Conservation (phyloP, 306 rosid species). For the Prunus mongolica region DNA sequence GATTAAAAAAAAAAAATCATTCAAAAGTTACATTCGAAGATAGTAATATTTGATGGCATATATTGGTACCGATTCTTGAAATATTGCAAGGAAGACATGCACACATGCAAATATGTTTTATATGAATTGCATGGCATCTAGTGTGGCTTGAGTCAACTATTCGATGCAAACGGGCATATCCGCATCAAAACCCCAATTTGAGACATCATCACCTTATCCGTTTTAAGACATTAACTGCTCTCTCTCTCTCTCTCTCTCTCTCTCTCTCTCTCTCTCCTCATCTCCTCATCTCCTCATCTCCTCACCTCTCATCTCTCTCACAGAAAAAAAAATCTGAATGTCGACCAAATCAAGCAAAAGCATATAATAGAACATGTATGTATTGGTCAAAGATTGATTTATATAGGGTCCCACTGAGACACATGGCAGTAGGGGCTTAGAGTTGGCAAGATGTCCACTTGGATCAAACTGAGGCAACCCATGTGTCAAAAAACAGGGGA, state of each 20-base stretch:
- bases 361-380: not conserved
- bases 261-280: no score
- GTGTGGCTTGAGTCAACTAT: slow-evolving; percentile 16
- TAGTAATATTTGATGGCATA: not conserved
- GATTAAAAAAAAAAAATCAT: no score
- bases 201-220: slow-evolving; percentile 20
- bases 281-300: not conserved
- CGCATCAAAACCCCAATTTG: slow-evolving; percentile 13
- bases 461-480: slow-evolving; percentile 12
- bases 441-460: slow-evolving; percentile 40
- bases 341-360: slow-evolving; percentile 8
- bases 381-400: slow-evolving; percentile 21
- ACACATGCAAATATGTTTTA: not conserved
- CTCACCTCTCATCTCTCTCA: not conserved
- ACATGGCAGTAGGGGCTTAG: slow-evolving; percentile 34
- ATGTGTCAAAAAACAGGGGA: slow-evolving; percentile 17
- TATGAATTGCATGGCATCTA: not conserved
- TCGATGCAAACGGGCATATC: not conserved
- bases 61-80: slow-evolving; percentile 14
- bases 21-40: no score
- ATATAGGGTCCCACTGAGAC: not conserved
- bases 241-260: no score
- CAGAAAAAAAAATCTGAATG: not conserved
- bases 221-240: not conserved
- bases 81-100: slow-evolving; percentile 25